phyloP scores from a whole-genome alignment of 2,329 filamentous ascomycete species.

The Botryotinia narcissicola region DNA sequence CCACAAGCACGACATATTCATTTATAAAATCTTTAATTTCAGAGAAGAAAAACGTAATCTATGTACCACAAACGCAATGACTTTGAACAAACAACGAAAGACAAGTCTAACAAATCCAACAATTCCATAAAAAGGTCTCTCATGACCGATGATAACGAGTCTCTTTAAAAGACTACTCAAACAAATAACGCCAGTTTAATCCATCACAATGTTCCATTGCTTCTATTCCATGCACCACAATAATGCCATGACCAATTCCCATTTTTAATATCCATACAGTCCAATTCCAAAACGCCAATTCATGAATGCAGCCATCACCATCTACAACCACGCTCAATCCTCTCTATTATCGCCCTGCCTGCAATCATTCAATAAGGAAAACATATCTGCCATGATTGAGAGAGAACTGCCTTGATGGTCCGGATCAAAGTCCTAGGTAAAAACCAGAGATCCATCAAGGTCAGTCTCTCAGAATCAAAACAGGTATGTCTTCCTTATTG shows the following conservation, averaged over 20 bases:
- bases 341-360: constrained; percentile 6
- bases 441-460: constrained; percentile 17
- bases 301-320: background rate
- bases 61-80: background rate
- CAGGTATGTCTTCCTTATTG: background rate
- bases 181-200: background rate
- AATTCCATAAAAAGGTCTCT: background rate
- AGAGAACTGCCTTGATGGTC: constrained; percentile 9
- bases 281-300: constrained; percentile 7
- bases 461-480: background rate
- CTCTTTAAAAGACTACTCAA: background rate
- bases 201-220: background rate
- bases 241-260: background rate
- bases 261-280: constrained; percentile 10
- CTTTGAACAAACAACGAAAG: background rate
- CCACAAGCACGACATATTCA: background rate
- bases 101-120: background rate
- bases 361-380: background rate
- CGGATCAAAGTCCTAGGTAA: constrained; percentile 17
- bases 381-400: background rate
- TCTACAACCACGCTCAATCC: background rate
- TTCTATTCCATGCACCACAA: background rate
- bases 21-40: background rate
- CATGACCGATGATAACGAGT: background rate
- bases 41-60: background rate